A percentile compares a stretch with the other conserved stretches of the same genome.
phyloP scores from a whole-genome alignment of 768 basidiomycete genomes.

The Symmetrospora coprosmae region DNA sequence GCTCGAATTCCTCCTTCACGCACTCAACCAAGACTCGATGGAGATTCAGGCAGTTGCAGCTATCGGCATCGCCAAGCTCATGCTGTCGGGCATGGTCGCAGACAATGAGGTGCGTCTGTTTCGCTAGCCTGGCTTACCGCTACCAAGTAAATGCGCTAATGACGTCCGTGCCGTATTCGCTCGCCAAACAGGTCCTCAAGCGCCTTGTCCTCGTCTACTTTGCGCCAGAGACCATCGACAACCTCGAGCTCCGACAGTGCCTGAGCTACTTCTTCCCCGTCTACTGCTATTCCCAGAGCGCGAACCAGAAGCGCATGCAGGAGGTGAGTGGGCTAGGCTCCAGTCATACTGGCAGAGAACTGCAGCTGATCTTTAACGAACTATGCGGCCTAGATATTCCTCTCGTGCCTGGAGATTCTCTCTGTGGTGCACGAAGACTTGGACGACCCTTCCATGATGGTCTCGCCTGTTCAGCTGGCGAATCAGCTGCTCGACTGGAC shows the following conservation, averaged over 20 bases:
- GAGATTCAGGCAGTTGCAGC: slow-evolving; percentile 58
- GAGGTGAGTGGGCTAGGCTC: slow-evolving; percentile 44
- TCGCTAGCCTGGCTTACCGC: too few relatives aligned
- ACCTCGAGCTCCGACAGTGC: slow-evolving; percentile 72
- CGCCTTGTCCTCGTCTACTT: slow-evolving; percentile 52
- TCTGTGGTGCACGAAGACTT: slow-evolving; percentile 37
- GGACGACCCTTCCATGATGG: slow-evolving; percentile 36
- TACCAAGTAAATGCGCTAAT: not conserved
- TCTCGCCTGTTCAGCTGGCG: slow-evolving; percentile 38
- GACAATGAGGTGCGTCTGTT: slow-evolving; percentile 53
- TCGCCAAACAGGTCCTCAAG: slow-evolving; percentile 41
- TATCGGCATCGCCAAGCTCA: slow-evolving; percentile 71
- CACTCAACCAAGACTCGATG: slow-evolving; percentile 48
- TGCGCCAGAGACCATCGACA: slow-evolving; percentile 62
- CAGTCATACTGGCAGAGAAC: not conserved
- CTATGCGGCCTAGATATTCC: slow-evolving; percentile 36
- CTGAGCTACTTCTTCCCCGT: slow-evolving; percentile 72
- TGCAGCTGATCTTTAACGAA: too few relatives aligned
- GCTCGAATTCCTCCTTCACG: slow-evolving; percentile 52
- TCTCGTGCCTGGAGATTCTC: slow-evolving; percentile 38
- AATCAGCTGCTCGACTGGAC: slow-evolving; percentile 42
- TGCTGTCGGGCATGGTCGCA: slow-evolving; percentile 58
- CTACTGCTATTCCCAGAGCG: slow-evolving; percentile 64
- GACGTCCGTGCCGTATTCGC: not conserved
- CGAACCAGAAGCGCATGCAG: slow-evolving; percentile 61